Conservation (phyloP, 1,139 yeast genomes). For the Kurtzmaniella natalensis region DNA sequence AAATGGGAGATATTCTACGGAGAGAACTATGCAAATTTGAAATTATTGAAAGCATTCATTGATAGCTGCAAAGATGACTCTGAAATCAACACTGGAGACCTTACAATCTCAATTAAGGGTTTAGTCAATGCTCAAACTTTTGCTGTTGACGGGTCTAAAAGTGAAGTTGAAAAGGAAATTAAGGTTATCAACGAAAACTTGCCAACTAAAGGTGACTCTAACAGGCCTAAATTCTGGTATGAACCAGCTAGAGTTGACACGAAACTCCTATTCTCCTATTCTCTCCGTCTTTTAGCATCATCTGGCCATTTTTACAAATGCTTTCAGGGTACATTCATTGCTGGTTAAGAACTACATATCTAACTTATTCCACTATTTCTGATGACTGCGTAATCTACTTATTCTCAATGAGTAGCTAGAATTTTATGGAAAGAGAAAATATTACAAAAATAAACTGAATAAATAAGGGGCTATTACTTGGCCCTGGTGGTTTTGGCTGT, state of each 20-base stretch:
- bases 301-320: too few relatives aligned
- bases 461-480: too few relatives aligned
- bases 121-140: slow-evolving; percentile 34
- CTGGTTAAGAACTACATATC: too few relatives aligned
- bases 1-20: slow-evolving; percentile 85
- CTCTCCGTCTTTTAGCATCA: too few relatives aligned
- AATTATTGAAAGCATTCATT: slow-evolving; percentile 54
- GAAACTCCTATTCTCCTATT: slow-evolving; percentile 37
- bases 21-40: slow-evolving; percentile 44
- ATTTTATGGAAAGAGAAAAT: too few relatives aligned
- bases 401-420: too few relatives aligned
- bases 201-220: slow-evolving; percentile 26
- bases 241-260: slow-evolving; percentile 68
- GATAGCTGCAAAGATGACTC: slow-evolving; percentile 38
- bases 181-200: slow-evolving; percentile 43
- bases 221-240: slow-evolving; percentile 48
- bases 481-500: too few relatives aligned
- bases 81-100: slow-evolving; percentile 42
- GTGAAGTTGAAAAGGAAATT: slow-evolving; percentile 45
- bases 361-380: too few relatives aligned
- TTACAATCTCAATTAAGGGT: slow-evolving; percentile 68
- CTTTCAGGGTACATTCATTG: too few relatives aligned
- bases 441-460: too few relatives aligned
- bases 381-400: too few relatives aligned
- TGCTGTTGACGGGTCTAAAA: slow-evolving; percentile 48